A percentile compares a stretch with the other conserved stretches of the same genome.
Evolutionary conservation across 257 asterid species (phyloP).

Genomic region (Fraxinus cuspidata): DNA sequence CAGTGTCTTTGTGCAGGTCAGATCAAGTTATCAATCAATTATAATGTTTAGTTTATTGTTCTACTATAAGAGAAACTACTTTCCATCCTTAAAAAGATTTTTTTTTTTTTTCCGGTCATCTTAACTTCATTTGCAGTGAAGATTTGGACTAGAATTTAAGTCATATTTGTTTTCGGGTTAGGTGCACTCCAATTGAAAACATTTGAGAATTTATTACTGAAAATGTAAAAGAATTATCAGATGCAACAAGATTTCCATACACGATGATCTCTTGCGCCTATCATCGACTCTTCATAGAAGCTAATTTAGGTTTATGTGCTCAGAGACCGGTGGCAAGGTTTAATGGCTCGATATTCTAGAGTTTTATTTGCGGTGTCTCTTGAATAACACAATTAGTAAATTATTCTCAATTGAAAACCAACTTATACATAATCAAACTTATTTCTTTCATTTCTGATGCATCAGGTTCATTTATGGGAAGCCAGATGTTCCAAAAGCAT

Average conservation of each 20-base stretch:
- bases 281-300: not conserved
- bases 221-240: not conserved
- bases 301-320: not conserved
- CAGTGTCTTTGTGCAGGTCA: not conserved
- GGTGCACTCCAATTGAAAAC: not conserved
- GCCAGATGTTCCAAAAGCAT: conserved; percentile 92
- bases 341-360: not conserved
- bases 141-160: not conserved
- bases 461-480: conserved; percentile 92
- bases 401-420: not conserved
- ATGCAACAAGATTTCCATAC: not conserved
- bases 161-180: not conserved
- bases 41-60: not conserved
- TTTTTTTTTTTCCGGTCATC: not conserved
- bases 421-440: conserved; percentile 10
- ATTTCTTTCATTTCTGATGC: conserved; percentile 27
- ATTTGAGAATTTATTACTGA: not conserved
- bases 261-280: not conserved
- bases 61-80: not conserved
- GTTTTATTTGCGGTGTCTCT: not conserved
- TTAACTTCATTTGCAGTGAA: not conserved
- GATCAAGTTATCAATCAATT: not conserved
- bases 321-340: not conserved
- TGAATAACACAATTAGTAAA: conserved; percentile 3
- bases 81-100: not conserved